phyloP scores from a whole-genome alignment of 2,329 filamentous ascomycete genomes.

The Dendrostoma leiphaemia region DNA sequence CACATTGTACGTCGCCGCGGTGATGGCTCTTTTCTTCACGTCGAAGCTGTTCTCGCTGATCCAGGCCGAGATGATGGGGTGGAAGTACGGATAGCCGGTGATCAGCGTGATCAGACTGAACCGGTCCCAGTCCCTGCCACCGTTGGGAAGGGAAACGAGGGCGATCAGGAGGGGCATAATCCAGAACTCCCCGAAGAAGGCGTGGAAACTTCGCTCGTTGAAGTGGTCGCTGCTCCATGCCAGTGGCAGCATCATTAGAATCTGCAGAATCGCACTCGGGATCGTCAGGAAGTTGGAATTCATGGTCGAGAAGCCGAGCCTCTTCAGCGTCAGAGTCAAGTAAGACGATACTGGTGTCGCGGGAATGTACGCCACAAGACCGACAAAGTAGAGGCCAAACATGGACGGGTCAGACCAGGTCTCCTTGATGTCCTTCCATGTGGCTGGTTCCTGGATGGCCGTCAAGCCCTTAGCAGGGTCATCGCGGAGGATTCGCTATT shows the following conservation, averaged over 20 bases:
- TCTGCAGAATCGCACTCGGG: slow-evolving; percentile 54
- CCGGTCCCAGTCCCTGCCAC: slow-evolving; percentile 48
- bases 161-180: slow-evolving; percentile 50
- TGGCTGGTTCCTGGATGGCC: slow-evolving; percentile 40
- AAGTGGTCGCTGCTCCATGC: slow-evolving; percentile 55
- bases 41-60: slow-evolving; percentile 48
- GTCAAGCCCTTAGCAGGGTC: slow-evolving; percentile 54
- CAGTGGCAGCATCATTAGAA: slow-evolving; percentile 52
- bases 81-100: slow-evolving; percentile 56
- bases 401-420: slow-evolving; percentile 45
- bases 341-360: slow-evolving; percentile 47
- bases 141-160: slow-evolving; percentile 46
- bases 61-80: slow-evolving; percentile 52
- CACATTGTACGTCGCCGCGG: slow-evolving; percentile 47
- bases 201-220: slow-evolving; percentile 53
- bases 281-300: slow-evolving; percentile 63
- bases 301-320: slow-evolving; percentile 57
- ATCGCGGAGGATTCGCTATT: slow-evolving; percentile 46
- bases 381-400: slow-evolving; percentile 50
- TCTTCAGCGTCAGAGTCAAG: slow-evolving; percentile 54
- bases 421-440: slow-evolving; percentile 39
- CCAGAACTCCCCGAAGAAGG: slow-evolving; percentile 51
- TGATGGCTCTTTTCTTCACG: slow-evolving; percentile 47
- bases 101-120: slow-evolving; percentile 51
- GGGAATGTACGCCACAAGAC: slow-evolving; percentile 48